Evolutionary conservation across 1,139 yeast genomes (phyloP).

Genomic region (Magnusiomyces ingens): DNA sequence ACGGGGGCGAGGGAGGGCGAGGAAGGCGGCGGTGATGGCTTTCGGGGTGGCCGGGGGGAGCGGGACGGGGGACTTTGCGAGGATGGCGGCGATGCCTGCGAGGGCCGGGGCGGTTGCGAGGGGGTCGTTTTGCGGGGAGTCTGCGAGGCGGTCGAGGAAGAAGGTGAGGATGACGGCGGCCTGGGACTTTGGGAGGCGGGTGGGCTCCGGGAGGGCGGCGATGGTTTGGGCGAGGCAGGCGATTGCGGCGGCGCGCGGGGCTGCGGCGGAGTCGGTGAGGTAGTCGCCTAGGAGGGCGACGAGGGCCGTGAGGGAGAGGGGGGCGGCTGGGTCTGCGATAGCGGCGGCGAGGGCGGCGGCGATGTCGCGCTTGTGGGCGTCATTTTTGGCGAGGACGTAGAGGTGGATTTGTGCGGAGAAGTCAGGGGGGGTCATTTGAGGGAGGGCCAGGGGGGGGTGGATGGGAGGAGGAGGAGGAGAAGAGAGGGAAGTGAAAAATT

Average conservation of each 20-base stretch:
- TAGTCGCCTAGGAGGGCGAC: conserved; percentile 52
- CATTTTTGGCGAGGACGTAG: conserved; percentile 18
- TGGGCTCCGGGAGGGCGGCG: conserved; percentile 29
- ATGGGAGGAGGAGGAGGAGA: too few relatives aligned
- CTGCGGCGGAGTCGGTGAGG: conserved; percentile 59
- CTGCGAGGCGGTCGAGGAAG: conserved; percentile 59
- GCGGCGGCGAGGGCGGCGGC: conserved; percentile 20
- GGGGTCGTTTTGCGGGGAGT: conserved; percentile 41
- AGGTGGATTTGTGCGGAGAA: conserved; percentile 18
- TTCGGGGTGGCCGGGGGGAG: conserved; percentile 33
- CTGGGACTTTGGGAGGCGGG: conserved; percentile 52
- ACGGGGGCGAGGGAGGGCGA: too few relatives aligned
- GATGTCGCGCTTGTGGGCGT: conserved; percentile 8
- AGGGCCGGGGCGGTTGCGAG: too few relatives aligned
- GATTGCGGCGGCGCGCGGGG: conserved; percentile 36
- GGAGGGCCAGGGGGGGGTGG: too few relatives aligned
- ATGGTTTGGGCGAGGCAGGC: conserved; percentile 53
- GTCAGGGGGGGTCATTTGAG: conserved; percentile 10
- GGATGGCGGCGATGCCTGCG: conserved; percentile 50
- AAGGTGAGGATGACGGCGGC: conserved; percentile 56
- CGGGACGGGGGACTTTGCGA: conserved; percentile 37
- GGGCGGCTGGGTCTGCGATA: conserved; percentile 33
- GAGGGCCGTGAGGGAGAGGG: conserved; percentile 44
- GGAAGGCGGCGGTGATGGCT: too few relatives aligned
- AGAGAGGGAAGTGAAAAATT: too few relatives aligned